Base-by-base conservation (phyloP, 768 basidiomycete species). In the Russula griseocarnosa region DNA sequence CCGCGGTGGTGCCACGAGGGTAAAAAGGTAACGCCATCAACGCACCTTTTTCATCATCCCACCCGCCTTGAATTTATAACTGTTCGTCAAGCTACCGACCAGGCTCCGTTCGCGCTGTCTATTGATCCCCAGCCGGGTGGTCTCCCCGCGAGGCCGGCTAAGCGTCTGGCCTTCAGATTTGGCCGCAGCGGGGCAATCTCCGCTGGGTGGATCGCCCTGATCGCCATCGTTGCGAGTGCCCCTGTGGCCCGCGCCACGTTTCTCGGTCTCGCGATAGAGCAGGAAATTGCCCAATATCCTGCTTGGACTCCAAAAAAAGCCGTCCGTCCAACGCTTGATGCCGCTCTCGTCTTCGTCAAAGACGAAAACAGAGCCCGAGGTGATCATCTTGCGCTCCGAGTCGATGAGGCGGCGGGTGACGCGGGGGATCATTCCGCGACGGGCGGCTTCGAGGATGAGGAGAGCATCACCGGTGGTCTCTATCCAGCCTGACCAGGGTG, bases 251-350 rank as follows among this genome's bases (percentile, higher is more conserved):
- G 83, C 79, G 22, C 86, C 86, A 57, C 86, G 79, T 76, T 92
- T 93, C 74, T 94, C 92, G 7, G 92, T 93, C 77, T 97, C 92
- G 67, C 94, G 88, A 76, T 98, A 98, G 66, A 96, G 86, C 70
- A 98, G 79, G 72, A 97, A 98, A 74, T 98, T 98, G 70, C 92
- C 92, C 63, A 97, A 78, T 36, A 97, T 97, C 62, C 95, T 81
- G 68, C 87, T 90, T 0, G 95, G 95, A 69, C 88, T 91, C 95
- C 95, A 97, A 73, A 90, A 89, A 73, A 91, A 87, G n/a, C 94
- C 94, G 76, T 98, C 95, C 1, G 95, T 98, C 92, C 94, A 97
- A 50, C 95, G 83, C 78, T 95, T 96, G 78, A 98, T 98, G 30
- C 94, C 94, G 71, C 91, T 93, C 76, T 96, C 94, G 70, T 93